phyloP scores from a whole-genome alignment of 1,284 basidiomycete genomes.

The Cryptococcus hybrid region DNA sequence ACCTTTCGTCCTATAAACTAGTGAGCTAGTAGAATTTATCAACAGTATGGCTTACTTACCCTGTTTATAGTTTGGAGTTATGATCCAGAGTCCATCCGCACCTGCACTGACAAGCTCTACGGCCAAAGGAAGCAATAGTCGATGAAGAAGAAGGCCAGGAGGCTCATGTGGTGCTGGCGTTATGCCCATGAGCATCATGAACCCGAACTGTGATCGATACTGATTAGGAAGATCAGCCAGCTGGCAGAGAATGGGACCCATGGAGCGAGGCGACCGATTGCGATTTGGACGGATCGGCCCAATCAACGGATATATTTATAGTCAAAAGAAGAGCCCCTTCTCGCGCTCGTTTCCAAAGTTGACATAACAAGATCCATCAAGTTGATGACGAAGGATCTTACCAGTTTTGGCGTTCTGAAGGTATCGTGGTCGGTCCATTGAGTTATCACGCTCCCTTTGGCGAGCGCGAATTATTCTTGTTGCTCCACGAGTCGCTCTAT shows the following conservation, averaged over 20 bases:
- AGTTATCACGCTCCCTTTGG: too few species aligned
- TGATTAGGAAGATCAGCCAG: background rate
- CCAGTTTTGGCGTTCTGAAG: too few species aligned
- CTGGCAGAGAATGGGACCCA: background rate
- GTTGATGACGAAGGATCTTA: too few species aligned
- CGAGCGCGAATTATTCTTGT: too few species aligned
- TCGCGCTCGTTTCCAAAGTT: background rate
- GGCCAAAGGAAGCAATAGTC: background rate
- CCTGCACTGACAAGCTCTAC: background rate
- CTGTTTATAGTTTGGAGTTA: background rate
- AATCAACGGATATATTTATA: background rate
- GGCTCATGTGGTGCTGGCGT: constrained; percentile 2
- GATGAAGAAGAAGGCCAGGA: background rate
- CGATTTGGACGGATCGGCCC: background rate
- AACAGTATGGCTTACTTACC: background rate
- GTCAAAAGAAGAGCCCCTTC: background rate
- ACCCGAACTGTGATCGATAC: background rate
- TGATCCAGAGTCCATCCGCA: background rate
- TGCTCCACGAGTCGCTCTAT: too few species aligned
- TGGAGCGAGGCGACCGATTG: background rate
- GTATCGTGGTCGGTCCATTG: too few species aligned
- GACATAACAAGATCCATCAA: too few species aligned
- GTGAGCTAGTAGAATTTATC: background rate
- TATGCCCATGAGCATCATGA: background rate
- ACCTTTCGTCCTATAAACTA: background rate